phyloP scores from a whole-genome alignment of 2,329 filamentous ascomycete species.

The Aureobasidium vineae region DNA sequence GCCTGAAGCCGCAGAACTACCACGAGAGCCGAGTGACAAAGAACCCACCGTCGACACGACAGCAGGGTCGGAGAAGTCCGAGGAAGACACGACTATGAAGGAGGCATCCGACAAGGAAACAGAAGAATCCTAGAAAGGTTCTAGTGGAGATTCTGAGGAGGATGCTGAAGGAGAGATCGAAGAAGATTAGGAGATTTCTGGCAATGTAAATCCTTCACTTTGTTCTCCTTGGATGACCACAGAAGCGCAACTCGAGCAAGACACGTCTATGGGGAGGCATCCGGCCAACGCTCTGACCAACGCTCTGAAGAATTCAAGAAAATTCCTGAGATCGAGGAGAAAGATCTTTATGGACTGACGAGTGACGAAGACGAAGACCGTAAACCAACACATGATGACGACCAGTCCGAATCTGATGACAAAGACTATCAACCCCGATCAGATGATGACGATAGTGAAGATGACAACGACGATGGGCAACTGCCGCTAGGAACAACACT shows the following conservation, averaged over 20 bases:
- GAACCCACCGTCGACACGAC: neutral
- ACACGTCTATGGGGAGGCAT: neutral
- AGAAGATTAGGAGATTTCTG: neutral
- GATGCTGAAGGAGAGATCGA: neutral
- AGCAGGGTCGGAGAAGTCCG: neutral
- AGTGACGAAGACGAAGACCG: no score
- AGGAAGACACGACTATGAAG: constrained; percentile 7
- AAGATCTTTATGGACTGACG: no score
- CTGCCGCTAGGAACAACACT: no score
- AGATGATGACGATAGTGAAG: no score
- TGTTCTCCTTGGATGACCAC: neutral
- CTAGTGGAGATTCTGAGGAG: neutral
- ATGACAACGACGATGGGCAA: no score
- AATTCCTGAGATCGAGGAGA: no score
- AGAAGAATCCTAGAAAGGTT: constrained; percentile 6
- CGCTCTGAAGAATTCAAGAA: no score
- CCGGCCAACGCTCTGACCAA: no score
- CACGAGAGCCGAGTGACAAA: neutral
- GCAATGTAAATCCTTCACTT: neutral
- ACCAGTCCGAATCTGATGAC: no score
- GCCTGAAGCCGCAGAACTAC: neutral
- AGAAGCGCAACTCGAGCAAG: neutral
- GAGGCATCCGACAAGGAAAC: neutral
- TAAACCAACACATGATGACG: no score
- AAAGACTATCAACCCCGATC: no score